A percentile compares a stretch with the other conserved stretches of the same genome.
These are phyloP conservation scores for Clitoria ternatea DNA, from an alignment of 306 rosid genomes.

Conservation along the genomic window DNA sequence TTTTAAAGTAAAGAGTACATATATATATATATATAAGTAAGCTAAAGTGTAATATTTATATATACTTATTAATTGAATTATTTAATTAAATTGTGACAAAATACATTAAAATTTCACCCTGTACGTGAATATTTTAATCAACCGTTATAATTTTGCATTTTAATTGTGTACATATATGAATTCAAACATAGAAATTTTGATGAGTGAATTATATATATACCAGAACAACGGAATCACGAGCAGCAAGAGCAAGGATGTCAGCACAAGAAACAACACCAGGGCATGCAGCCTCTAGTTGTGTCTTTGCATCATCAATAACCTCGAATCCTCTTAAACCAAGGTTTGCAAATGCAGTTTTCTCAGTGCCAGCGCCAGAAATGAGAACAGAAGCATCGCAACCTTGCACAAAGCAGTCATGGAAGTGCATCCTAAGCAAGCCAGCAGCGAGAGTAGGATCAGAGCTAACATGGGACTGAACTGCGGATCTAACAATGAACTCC, in stretches of 20 bases:
- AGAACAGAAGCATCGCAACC: constrained; percentile 53
- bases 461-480: constrained; percentile 27
- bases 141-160: too few species aligned
- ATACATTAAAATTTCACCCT: too few species aligned
- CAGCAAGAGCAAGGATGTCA: constrained; percentile 49
- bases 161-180: too few species aligned
- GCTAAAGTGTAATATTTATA: too few species aligned
- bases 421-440: constrained; percentile 42
- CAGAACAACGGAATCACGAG: constrained; percentile 52
- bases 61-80: too few species aligned
- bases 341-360: constrained; percentile 26
- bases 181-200: too few species aligned
- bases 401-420: constrained; percentile 49
- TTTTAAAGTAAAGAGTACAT: too few species aligned
- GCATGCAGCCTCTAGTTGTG: constrained; percentile 43
- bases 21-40: too few species aligned
- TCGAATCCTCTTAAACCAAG: constrained; percentile 36
- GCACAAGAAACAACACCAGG: constrained; percentile 57
- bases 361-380: constrained; percentile 15
- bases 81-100: too few species aligned
- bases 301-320: constrained; percentile 46
- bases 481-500: constrained; percentile 41
- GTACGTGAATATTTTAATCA: too few species aligned
- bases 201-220: too few species aligned
- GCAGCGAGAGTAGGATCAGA: constrained; percentile 36